Evolutionary conservation across 306 rosid genomes (phyloP).

Genomic region (Abrus pulchellus): DNA sequence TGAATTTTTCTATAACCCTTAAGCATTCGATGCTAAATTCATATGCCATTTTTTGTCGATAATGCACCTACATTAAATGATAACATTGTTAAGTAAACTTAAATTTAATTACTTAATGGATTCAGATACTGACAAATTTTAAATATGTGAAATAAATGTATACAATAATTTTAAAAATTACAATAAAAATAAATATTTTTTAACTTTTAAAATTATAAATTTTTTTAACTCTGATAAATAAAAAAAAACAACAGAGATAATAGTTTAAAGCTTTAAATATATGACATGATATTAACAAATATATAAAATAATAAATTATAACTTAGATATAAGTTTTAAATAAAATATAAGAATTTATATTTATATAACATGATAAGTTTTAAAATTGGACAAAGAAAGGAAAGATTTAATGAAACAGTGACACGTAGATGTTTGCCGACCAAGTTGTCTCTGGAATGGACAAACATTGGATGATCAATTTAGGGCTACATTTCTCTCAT

Average conservation of each 20-base stretch:
- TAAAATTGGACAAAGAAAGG: constrained; percentile 8
- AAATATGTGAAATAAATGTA: not conserved
- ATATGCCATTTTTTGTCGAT: not conserved
- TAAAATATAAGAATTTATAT: no score
- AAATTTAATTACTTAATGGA: not conserved
- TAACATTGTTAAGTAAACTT: not conserved
- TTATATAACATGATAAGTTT: not conserved
- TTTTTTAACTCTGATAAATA: no score
- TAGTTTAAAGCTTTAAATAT: no score
- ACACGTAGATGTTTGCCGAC: not conserved
- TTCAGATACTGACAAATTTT: not conserved
- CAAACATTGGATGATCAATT: constrained; percentile 1
- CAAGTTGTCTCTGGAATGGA: constrained; percentile 12
- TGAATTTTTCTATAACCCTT: constrained; percentile 5
- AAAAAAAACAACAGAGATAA: no score
- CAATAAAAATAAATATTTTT: no score
- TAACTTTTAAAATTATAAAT: no score
- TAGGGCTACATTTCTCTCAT: constrained; percentile 3
- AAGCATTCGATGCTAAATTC: not conserved
- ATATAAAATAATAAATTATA: no score
- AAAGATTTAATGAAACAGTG: not conserved
- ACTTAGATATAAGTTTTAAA: no score
- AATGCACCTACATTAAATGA: not conserved
- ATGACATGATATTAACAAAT: no score
- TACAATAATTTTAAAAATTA: no score